Evolutionary conservation across 306 rosid genomes (phyloP).

Genomic region (Lablab purpureus): DNA sequence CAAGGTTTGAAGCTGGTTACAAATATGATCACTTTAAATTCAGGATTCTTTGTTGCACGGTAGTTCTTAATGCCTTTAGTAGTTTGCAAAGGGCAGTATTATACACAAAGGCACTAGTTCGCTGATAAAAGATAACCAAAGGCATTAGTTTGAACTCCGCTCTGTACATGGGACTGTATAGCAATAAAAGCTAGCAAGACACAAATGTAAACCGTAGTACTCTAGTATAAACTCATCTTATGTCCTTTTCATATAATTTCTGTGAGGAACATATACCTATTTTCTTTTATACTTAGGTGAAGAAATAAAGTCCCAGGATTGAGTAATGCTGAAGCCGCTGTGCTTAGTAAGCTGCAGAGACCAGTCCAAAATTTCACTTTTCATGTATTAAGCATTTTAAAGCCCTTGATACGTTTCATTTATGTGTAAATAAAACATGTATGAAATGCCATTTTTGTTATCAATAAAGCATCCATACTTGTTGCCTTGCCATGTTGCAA

Average conservation of each 20-base stretch:
- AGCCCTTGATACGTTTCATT: slow-evolving; percentile 2
- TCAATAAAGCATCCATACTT: slow-evolving; percentile 2
- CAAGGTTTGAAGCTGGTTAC: slow-evolving; percentile 18
- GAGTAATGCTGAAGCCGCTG: background rate
- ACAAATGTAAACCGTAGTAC: slow-evolving; percentile 14
- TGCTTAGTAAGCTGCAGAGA: background rate
- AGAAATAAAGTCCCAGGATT: background rate
- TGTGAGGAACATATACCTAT: background rate
- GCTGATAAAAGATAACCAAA: too few species aligned
- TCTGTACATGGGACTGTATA: slow-evolving; percentile 44
- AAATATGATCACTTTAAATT: slow-evolving; percentile 17
- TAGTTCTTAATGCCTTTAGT: background rate
- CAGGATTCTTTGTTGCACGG: slow-evolving; percentile 16
- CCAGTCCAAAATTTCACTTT: background rate
- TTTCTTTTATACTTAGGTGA: background rate
- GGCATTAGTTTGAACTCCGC: slow-evolving; percentile 20
- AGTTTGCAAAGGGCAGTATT: slow-evolving; percentile 25
- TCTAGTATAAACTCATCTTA: slow-evolving; percentile 9
- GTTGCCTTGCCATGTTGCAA: slow-evolving; percentile 4
- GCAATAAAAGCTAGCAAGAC: slow-evolving; percentile 42
- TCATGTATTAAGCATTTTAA: slow-evolving; percentile 2
- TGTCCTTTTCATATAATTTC: slow-evolving; percentile 12
- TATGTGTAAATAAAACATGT: background rate
- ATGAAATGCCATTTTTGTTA: background rate
- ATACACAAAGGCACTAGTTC: slow-evolving; percentile 24